phyloP scores from a whole-genome alignment of 2,329 filamentous ascomycete genomes.

The Pestalotiopsis sp. region DNA sequence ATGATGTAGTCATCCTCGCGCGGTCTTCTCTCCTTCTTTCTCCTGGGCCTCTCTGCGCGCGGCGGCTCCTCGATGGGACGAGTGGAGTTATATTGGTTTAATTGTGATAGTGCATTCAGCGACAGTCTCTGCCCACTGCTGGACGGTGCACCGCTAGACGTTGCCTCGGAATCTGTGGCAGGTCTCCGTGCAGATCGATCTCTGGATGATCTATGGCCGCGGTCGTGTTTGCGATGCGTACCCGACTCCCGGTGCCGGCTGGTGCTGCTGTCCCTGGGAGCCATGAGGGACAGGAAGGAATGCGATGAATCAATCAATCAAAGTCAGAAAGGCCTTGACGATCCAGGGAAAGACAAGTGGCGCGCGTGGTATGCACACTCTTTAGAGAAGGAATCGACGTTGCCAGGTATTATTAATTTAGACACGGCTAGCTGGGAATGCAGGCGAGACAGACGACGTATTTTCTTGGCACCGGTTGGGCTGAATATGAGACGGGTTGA shows the following conservation, averaged over 20 bases:
- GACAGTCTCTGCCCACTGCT: constrained; percentile 37
- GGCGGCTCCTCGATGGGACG: constrained; percentile 40
- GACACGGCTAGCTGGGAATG: constrained; percentile 4
- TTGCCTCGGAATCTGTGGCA: constrained; percentile 36
- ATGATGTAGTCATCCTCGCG: constrained; percentile 23
- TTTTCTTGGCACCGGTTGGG: background rate
- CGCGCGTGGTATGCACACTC: constrained; percentile 16
- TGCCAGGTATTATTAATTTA: constrained; percentile 6
- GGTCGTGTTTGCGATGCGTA: constrained; percentile 34
- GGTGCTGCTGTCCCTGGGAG: constrained; percentile 31
- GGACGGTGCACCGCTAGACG: constrained; percentile 25
- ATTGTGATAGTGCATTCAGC: constrained; percentile 63
- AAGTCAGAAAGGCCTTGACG: background rate
- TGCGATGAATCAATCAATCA: constrained; percentile 3
- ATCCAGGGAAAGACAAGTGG: background rate
- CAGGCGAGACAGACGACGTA: too few relatives aligned
- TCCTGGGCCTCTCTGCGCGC: constrained; percentile 43
- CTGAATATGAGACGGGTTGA: background rate
- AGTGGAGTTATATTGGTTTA: constrained; percentile 62
- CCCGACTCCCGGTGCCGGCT: constrained; percentile 29
- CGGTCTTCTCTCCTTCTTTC: constrained; percentile 35
- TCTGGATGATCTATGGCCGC: constrained; percentile 36
- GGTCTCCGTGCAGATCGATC: constrained; percentile 33
- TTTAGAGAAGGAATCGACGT: constrained; percentile 28
- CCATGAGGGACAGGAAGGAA: constrained; percentile 24